Evolutionary conservation across 805 yeast genomes (phyloP).

Genomic region (Groenewaldozyma salmanticensis): DNA sequence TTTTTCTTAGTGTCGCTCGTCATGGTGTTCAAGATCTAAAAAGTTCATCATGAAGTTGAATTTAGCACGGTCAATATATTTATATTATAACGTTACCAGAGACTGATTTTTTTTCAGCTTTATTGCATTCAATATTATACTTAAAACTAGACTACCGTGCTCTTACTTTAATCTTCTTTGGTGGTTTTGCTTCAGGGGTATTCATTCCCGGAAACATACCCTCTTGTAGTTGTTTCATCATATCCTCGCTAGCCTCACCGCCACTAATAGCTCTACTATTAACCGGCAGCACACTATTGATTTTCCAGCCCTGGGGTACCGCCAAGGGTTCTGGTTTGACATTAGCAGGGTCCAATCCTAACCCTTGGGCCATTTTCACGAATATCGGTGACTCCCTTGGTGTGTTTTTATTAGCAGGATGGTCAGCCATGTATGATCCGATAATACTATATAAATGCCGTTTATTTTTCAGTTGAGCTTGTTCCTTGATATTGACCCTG

Average conservation of each 20-base stretch:
- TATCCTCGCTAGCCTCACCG: constrained; percentile 62
- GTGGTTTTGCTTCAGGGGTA: constrained; percentile 18
- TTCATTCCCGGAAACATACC: constrained; percentile 22
- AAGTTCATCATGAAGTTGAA: no score
- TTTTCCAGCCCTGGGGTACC: constrained; percentile 71
- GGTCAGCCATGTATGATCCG: constrained; percentile 47
- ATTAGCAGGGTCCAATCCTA: constrained; percentile 10
- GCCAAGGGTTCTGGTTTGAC: constrained; percentile 41
- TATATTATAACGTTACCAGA: no score
- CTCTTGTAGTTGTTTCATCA: constrained; percentile 22
- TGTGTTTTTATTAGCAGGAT: constrained; percentile 61
- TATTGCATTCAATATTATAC: no score
- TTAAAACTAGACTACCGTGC: constrained; percentile 7
- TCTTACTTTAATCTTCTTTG: constrained; percentile 20
- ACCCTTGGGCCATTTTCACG: constrained; percentile 12
- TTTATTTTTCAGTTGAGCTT: constrained; percentile 37
- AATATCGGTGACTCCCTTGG: constrained; percentile 40
- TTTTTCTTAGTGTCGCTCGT: neutral
- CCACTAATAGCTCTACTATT: constrained; percentile 72
- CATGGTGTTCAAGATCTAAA: no score
- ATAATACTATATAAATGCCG: constrained; percentile 55
- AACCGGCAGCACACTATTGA: constrained; percentile 84
- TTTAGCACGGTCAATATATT: no score
- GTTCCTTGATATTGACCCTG: constrained; percentile 54
- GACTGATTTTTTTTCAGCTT: no score